Evolutionary conservation across 2,329 filamentous ascomycete genomes (phyloP), one percentile per base, ranked within the genome.

Genomic region (Fusarium goolgardi): DNA sequence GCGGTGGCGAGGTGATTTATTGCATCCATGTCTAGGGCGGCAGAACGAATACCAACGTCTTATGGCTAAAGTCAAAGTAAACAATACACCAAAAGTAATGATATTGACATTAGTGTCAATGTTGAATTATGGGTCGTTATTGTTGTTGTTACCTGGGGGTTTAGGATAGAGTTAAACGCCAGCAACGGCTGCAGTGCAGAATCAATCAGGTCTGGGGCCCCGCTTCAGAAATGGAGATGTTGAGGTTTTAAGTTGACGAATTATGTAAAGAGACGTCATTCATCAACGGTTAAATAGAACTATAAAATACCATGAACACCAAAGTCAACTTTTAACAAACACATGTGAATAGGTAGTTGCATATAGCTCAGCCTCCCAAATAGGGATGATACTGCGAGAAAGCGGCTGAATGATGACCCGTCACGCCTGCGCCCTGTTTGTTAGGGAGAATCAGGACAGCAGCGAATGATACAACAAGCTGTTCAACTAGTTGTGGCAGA

Each of bases 331-430:
- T n/a, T 10, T 23, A 59, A n/a, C 11, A 25, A 59, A n/a, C 11
- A 25, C 16, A 44, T 10, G 11, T 9, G 16, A 13, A 49, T n/a
- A 23, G n/a, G 15, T 10, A 16, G 4, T 20, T 39, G 10, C 16
- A 20, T 44, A 34, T n/a, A 44, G 20, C 27, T 45, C 46, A 43
- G 40, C 52, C 37, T 34, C 44, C 34, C 25, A 43, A 63, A 63
- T 20, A 58, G 67, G 27, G 63, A 72, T 64, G 44, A 70, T 61
- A 47, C 31, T 43, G 67, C 66, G 68, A 74, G 69, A 58, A 20
- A 31, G 56, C 76, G 75, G 75, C 55, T 59, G 59, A 76, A 76
- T 74, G 67, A 76, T 77, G 72, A 70, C 69, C 75, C 76, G 76
- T 57, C 47, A 63, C 49, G 37, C 47, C 31, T 27, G n/a, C 55